These are phyloP conservation scores for Mycena crocata DNA, from an alignment of 768 basidiomycete genomes.

Conservation along the genomic window DNA sequence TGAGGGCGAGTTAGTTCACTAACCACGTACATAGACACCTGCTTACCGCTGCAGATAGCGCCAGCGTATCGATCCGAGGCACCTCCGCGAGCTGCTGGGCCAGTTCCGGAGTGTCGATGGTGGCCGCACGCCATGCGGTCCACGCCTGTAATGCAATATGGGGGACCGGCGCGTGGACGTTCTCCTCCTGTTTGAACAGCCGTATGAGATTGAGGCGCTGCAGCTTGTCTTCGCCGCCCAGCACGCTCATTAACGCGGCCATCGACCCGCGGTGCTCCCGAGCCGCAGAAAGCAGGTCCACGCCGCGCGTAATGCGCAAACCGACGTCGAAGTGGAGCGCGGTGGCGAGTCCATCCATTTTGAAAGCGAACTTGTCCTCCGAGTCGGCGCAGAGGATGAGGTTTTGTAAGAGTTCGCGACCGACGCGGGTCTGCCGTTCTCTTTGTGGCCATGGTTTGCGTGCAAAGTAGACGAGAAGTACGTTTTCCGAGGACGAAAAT, in stretches of 20 bases:
- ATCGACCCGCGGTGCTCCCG: slow-evolving; percentile 44
- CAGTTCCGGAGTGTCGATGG: slow-evolving; percentile 2
- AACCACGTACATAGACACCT: background rate
- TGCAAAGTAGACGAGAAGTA: slow-evolving; percentile 48
- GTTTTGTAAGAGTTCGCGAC: slow-evolving; percentile 43
- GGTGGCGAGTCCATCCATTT: slow-evolving; percentile 56
- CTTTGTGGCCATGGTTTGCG: slow-evolving; percentile 21
- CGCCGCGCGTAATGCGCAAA: slow-evolving; percentile 46
- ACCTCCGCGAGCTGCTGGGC: slow-evolving; percentile 27
- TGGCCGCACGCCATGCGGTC: slow-evolving; percentile 53
- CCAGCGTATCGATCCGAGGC: slow-evolving; percentile 40
- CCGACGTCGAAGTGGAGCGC: slow-evolving; percentile 54
- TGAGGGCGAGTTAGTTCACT: background rate
- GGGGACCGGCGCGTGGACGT: slow-evolving; percentile 14
- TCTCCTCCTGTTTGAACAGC: slow-evolving; percentile 46
- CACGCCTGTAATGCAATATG: slow-evolving; percentile 56
- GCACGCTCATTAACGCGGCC: slow-evolving; percentile 45
- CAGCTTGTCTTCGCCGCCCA: slow-evolving; percentile 52
- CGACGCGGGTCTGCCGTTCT: background rate
- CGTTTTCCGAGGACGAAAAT: slow-evolving; percentile 49
- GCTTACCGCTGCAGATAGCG: slow-evolving; percentile 44
- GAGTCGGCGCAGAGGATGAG: slow-evolving; percentile 45
- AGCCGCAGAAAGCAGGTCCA: slow-evolving; percentile 54
- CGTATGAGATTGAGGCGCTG: slow-evolving; percentile 37
- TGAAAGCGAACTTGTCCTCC: slow-evolving; percentile 52